These are phyloP conservation scores for Suillus cothurnatus DNA, from an alignment of 768 basidiomycete genomes.

Conservation along the genomic window DNA sequence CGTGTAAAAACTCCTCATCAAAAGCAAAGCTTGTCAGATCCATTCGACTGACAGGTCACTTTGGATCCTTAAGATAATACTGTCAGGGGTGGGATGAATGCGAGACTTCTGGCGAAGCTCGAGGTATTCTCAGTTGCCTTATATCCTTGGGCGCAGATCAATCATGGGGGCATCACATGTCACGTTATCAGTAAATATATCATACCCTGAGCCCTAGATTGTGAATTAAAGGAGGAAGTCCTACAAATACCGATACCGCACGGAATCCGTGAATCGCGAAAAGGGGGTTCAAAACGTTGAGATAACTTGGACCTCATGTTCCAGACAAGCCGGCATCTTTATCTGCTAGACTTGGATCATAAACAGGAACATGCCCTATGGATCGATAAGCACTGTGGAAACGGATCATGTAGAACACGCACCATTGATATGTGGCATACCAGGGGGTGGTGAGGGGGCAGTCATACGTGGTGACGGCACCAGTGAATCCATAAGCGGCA, in stretches of 20 bases:
- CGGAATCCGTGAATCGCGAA: background rate
- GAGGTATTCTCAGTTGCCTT: slow-evolving; percentile 3
- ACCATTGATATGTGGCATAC: slow-evolving; percentile 16
- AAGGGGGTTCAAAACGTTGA: background rate
- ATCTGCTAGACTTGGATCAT: slow-evolving; percentile 10
- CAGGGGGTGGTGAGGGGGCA: background rate
- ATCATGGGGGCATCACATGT: background rate
- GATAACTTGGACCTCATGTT: background rate
- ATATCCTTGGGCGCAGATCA: background rate
- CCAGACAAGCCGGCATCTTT: slow-evolving; percentile 9
- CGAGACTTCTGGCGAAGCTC: slow-evolving; percentile 1
- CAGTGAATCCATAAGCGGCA: slow-evolving; percentile 15
- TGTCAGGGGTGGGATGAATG: background rate
- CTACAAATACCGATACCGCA: background rate
- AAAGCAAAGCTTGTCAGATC: background rate
- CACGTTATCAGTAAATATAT: background rate
- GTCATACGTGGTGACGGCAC: background rate
- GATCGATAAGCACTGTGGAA: background rate
- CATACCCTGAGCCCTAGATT: slow-evolving; percentile 4
- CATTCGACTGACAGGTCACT: background rate
- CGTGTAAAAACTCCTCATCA: background rate
- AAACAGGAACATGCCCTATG: slow-evolving; percentile 15
- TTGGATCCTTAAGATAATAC: background rate
- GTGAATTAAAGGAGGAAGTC: slow-evolving; percentile 1
- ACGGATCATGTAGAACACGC: slow-evolving; percentile 1